A percentile compares a stretch with the other conserved stretches of the same genome.
Evolutionary conservation across 768 basidiomycete species (phyloP).

Genomic region (Chlorophyllum brunneum): DNA sequence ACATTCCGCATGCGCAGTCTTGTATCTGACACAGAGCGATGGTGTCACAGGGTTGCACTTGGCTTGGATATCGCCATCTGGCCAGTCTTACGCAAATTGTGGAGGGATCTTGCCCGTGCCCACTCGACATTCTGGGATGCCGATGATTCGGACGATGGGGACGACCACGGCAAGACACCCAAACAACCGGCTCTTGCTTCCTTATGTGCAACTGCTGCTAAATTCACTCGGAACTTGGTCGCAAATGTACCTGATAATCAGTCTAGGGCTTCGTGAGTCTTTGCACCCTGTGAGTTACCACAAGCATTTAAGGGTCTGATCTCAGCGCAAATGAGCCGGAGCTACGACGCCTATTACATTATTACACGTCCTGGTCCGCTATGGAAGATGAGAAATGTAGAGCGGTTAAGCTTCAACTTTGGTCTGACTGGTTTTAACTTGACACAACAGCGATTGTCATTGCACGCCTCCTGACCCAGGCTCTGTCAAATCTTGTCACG

Average conservation of each 20-base stretch:
- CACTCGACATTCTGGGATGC: conserved; percentile 51
- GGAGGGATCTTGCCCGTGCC: conserved; percentile 46
- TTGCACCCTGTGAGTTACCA: conserved; percentile 5
- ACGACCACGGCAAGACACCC: conserved; percentile 21
- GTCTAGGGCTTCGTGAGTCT: conserved; percentile 62
- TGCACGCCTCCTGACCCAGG: conserved; percentile 68
- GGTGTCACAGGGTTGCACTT: conserved; percentile 25
- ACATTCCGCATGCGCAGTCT: not conserved
- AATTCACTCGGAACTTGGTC: conserved; percentile 81
- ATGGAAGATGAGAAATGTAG: conserved; percentile 60
- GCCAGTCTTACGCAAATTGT: conserved; percentile 49
- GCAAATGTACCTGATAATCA: conserved; percentile 78
- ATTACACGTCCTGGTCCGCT: conserved; percentile 74
- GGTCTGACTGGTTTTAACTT: conserved; percentile 12
- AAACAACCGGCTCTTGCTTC: conserved; percentile 32
- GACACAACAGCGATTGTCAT: conserved; percentile 48
- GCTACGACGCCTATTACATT: conserved; percentile 63
- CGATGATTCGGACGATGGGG: conserved; percentile 40
- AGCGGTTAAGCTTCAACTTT: not conserved
- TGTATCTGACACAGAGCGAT: not conserved
- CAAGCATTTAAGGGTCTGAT: conserved; percentile 6
- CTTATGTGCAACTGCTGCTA: conserved; percentile 53
- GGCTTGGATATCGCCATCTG: conserved; percentile 48
- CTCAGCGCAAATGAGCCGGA: conserved; percentile 66
- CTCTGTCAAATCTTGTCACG: conserved; percentile 83